A percentile compares a stretch with the other conserved stretches of the same genome.
phyloP scores from a whole-genome alignment of 2,329 filamentous ascomycete genomes.

The Alternaria longipes region DNA sequence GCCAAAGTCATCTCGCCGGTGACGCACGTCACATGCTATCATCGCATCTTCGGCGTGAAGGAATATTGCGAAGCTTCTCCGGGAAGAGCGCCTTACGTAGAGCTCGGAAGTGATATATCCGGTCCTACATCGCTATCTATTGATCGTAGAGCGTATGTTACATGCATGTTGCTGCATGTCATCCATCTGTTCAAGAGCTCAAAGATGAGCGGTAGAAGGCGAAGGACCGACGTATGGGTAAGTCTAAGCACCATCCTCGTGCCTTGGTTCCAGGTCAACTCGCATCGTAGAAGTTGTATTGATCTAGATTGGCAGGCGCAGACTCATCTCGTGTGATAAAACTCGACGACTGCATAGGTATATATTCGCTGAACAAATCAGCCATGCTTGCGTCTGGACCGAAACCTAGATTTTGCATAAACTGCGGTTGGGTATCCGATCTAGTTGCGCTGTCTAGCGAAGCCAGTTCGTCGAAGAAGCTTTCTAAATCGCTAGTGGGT shows the following conservation, averaged over 20 bases:
- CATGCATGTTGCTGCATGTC: background rate
- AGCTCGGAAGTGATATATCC: background rate
- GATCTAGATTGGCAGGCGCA: constrained; percentile 35
- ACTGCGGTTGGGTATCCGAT: constrained; percentile 66
- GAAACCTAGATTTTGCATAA: constrained; percentile 73
- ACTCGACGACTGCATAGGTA: constrained; percentile 48
- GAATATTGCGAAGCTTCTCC: background rate
- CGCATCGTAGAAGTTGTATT: constrained; percentile 39
- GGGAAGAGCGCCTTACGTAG: background rate
- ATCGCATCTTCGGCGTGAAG: background rate
- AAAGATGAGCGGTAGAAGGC: background rate
- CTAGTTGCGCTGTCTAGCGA: constrained; percentile 64
- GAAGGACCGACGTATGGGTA: background rate
- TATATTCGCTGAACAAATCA: constrained; percentile 60
- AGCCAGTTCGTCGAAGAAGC: constrained; percentile 66
- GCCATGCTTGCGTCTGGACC: constrained; percentile 68
- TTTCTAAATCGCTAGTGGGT: constrained; percentile 57
- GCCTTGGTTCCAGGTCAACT: constrained; percentile 14
- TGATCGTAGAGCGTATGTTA: background rate
- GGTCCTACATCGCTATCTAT: background rate
- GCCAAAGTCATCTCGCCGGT: background rate
- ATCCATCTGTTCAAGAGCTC: background rate
- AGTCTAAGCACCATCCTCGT: background rate
- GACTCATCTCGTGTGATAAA: constrained; percentile 40
- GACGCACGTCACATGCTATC: background rate